Base-by-base conservation (phyloP, 371 early-diverging fungal genomes). In the Paraphysoderma sedebokerense region DNA sequence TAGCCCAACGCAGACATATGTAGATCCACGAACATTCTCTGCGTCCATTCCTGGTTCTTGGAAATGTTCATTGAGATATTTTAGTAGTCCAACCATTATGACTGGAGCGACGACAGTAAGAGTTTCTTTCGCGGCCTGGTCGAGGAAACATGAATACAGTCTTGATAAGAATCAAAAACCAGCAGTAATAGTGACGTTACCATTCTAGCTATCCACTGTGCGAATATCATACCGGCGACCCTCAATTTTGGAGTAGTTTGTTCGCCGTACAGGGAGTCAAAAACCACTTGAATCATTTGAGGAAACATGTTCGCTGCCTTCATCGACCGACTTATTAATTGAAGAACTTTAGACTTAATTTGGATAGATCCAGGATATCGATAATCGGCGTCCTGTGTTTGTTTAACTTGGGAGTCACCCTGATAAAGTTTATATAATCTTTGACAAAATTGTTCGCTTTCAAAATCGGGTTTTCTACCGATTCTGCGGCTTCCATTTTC, bases 161-260 rank as follows among this genome's bases (percentile, higher is more conserved):
- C 15, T 13, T 12, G 9, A 2, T 40, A 51, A 50, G 8, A 1
- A 5, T 17, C 13, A 1, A 2, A 2, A 48, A n/a, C 9, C 9
- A 9, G 0, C 17, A 17, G 11, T 11, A 26, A 1, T 11, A 9
- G 26, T 6, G 7, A 2, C 35, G 38, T 13, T 62, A 77, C 85
- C 79, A 82, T 82, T 12, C 82, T 58, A 19, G 84, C 81, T 31
- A 80, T 68, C 91, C 92, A 92, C 47, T 87, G 88, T 39, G 89
- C 59, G 58, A 82, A 89, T 0, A 67, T 56, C 76, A 90, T 79
- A 3, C 86, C 82, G 0, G 76, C 70, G 58, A 75, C 63, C 22
- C 81, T 67, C 27, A 88, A 57, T 34, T 78, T 83, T 7, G 63
- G 44, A 17, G 61, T 79, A 1, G 85, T 75, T 2, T 38, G 35